These are phyloP conservation scores for Trichoderma koningiopsis DNA, from an alignment of 2,329 filamentous ascomycete genomes.

Conservation along the genomic window DNA sequence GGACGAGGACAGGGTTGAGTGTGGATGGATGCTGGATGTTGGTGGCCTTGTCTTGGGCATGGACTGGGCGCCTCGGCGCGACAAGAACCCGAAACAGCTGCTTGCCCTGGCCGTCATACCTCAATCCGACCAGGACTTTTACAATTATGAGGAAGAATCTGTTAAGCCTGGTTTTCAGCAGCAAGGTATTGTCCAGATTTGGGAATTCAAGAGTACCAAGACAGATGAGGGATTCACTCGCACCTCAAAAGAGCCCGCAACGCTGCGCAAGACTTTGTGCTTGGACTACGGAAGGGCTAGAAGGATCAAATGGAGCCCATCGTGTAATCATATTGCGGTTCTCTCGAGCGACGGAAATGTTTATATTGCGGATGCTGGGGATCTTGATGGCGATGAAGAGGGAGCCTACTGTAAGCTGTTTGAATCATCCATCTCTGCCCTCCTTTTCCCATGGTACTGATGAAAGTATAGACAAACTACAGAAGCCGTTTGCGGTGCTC, in stretches of 20 bases:
- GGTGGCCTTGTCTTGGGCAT: constrained; percentile 56
- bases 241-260: constrained; percentile 42
- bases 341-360: constrained; percentile 55
- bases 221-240: constrained; percentile 37
- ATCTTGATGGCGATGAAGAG: constrained; percentile 37
- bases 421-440: not conserved
- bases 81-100: constrained; percentile 45
- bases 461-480: constrained; percentile 45
- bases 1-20: constrained; percentile 32
- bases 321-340: constrained; percentile 50
- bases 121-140: constrained; percentile 51
- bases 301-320: constrained; percentile 57
- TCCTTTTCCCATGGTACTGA: constrained; percentile 30
- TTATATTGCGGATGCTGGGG: constrained; percentile 46
- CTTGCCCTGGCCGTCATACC: constrained; percentile 56
- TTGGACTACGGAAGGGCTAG: constrained; percentile 54
- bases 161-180: constrained; percentile 43
- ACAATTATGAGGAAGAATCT: constrained; percentile 43
- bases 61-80: constrained; percentile 52
- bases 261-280: constrained; percentile 49
- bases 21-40: constrained; percentile 57
- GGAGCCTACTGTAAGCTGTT: constrained; percentile 47
- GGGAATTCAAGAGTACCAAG: constrained; percentile 47
- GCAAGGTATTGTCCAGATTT: constrained; percentile 55
- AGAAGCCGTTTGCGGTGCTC: constrained; percentile 49